phyloP scores from a whole-genome alignment of 257 asterid species.

The Fraxinus pennsylvanica region DNA sequence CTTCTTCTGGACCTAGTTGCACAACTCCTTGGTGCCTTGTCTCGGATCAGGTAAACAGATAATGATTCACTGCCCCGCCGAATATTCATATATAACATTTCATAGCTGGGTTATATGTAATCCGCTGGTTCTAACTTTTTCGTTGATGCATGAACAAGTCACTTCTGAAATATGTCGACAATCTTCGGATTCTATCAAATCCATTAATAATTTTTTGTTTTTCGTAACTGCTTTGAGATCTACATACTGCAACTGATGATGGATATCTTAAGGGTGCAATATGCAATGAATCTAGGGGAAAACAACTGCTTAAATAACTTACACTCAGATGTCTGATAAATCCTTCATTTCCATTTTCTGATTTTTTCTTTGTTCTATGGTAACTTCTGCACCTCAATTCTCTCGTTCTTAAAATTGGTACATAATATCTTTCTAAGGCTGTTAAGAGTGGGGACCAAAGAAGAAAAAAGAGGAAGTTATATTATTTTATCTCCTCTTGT shows the following conservation, averaged over 20 bases:
- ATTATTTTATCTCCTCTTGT: background rate
- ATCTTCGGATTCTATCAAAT: background rate
- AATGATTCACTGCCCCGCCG: slow-evolving; percentile 10
- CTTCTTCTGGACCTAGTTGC: slow-evolving; percentile 98
- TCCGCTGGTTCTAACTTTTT: slow-evolving; percentile 2
- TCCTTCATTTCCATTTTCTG: background rate
- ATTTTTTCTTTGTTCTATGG: background rate
- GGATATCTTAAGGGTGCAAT: slow-evolving; percentile 10
- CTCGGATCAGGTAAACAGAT: slow-evolving; percentile 78
- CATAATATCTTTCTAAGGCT: background rate
- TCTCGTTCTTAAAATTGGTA: background rate
- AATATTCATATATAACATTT: slow-evolving; percentile 12
- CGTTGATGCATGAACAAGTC: slow-evolving; percentile 8
- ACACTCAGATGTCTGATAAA: slow-evolving; percentile 5
- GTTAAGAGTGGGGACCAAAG: background rate
- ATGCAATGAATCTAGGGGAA: slow-evolving; percentile 13
- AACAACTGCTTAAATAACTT: slow-evolving; percentile 1
- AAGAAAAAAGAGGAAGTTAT: background rate
- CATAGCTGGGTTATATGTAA: slow-evolving; percentile 12
- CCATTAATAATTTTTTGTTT: background rate
- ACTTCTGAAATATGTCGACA: slow-evolving; percentile 15
- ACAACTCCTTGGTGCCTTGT: slow-evolving; percentile 97
- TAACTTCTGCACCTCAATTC: background rate
- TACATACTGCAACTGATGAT: slow-evolving; percentile 19
- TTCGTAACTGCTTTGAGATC: slow-evolving; percentile 8